A percentile compares a stretch with the other conserved stretches of the same genome.
Evolutionary conservation across 805 yeast species (phyloP).

Genomic region (Wickerhamiella kurtzmanii): DNA sequence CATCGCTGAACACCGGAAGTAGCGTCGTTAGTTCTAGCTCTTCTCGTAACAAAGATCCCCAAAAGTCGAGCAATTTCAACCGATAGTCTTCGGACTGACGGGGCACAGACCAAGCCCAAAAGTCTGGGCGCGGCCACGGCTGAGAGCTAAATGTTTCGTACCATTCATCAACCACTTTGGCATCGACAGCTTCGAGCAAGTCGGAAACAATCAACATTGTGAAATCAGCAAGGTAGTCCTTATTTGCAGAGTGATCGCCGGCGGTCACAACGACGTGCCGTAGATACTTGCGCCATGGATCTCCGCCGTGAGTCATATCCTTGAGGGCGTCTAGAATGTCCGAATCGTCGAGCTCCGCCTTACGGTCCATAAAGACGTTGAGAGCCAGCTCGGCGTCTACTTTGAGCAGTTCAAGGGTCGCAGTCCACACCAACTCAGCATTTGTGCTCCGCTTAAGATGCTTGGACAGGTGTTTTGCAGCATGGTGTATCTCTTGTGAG

Average conservation of each 20-base stretch:
- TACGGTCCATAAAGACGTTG: constrained; percentile 19
- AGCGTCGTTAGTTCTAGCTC: constrained; percentile 7
- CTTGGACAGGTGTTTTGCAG: constrained; percentile 22
- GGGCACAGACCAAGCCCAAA: constrained; percentile 6
- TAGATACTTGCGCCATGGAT: constrained; percentile 26
- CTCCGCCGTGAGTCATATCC: constrained; percentile 22
- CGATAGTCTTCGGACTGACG: constrained; percentile 3
- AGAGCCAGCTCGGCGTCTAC: constrained; percentile 24
- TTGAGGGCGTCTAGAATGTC: constrained; percentile 23
- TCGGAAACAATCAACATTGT: constrained; percentile 25
- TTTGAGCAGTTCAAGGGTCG: constrained; percentile 26
- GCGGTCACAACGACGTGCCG: constrained; percentile 21
- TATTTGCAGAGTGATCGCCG: constrained; percentile 5
- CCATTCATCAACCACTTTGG: constrained; percentile 14
- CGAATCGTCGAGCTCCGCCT: constrained; percentile 17
- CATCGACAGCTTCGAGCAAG: constrained; percentile 18
- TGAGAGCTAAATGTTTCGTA: constrained; percentile 20
- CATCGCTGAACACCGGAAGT: constrained; percentile 17
- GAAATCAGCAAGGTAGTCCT: constrained; percentile 22
- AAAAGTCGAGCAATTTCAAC: constrained; percentile 8
- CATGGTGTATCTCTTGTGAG: constrained; percentile 7
- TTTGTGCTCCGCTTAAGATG: constrained; percentile 19
- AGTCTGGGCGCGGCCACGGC: constrained; percentile 26
- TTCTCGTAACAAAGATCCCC: constrained; percentile 5
- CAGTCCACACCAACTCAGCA: constrained; percentile 26